These are phyloP conservation scores for Glomus cerebriforme DNA, from an alignment of 192 early-diverging fungal species.

Conservation along the genomic window DNA sequence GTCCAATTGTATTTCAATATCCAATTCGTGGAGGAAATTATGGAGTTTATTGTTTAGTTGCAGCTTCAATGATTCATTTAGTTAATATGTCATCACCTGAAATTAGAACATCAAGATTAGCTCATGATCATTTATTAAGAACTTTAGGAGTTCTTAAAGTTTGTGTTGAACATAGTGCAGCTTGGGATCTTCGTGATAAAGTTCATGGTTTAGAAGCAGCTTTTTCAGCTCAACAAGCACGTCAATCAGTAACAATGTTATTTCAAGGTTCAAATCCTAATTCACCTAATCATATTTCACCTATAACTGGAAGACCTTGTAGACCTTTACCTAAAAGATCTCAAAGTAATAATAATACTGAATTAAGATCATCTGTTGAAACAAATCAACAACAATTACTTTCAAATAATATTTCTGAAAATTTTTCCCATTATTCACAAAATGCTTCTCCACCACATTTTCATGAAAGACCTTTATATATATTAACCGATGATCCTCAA, in stretches of 20 bases:
- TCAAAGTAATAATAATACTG: no score
- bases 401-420: constrained; percentile 1
- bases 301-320: background rate
- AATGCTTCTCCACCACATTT: background rate
- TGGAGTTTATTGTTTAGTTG: constrained; percentile 54
- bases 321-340: no score
- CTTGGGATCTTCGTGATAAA: constrained; percentile 21
- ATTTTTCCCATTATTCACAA: background rate
- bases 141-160: constrained; percentile 21
- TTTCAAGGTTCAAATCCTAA: background rate
- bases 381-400: background rate
- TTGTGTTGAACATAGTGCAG: constrained; percentile 26
- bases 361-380: background rate
- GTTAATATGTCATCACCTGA: constrained; percentile 28
- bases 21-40: constrained; percentile 55
- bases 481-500: background rate
- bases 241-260: constrained; percentile 1
- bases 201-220: constrained; percentile 1
- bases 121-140: constrained; percentile 22
- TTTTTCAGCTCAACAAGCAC: constrained; percentile 12
- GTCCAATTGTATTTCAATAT: constrained; percentile 45
- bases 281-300: background rate
- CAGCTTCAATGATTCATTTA: constrained; percentile 52
- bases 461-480: constrained; percentile 7
- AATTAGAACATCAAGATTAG: background rate